Evolutionary conservation across 495 filamentous ascomycete genomes (phyloP).

Genomic region (Astrothelium macrocarpum): DNA sequence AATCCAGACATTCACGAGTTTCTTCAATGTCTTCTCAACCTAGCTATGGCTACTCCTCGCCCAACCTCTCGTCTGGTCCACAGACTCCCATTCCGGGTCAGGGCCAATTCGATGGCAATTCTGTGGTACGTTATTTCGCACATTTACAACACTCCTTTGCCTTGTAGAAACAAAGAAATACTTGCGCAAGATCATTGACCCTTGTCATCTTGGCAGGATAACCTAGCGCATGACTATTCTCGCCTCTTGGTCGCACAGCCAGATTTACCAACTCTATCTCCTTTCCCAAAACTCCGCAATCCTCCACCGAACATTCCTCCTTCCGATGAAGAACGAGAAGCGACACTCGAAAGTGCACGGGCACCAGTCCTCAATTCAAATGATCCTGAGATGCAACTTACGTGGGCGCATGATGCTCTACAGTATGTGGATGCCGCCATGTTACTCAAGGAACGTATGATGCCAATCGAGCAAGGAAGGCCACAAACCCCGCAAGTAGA

Average conservation of each 20-base stretch:
- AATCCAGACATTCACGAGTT: constrained; percentile 47
- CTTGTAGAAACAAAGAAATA: constrained; percentile 2
- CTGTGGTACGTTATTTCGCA: constrained; percentile 6
- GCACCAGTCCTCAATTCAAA: constrained; percentile 80
- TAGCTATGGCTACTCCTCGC: constrained; percentile 5
- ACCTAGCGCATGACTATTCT: constrained; percentile 23
- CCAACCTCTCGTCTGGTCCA: constrained; percentile 6
- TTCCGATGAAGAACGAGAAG: constrained; percentile 88
- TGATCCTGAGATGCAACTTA: constrained; percentile 91
- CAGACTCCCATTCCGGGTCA: constrained; percentile 2
- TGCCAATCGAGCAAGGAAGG: constrained; percentile 49
- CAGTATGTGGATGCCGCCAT: constrained; percentile 77
- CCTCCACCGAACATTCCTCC: constrained; percentile 84
- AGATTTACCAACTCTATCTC: constrained; percentile 65
- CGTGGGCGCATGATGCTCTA: constrained; percentile 89
- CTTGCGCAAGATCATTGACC: not conserved
- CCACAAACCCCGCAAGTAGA: constrained; percentile 75
- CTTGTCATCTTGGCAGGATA: not conserved
- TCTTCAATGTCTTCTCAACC: constrained; percentile 20
- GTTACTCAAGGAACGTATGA: constrained; percentile 55
- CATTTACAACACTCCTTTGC: constrained; percentile 17
- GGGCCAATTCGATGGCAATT: not conserved
- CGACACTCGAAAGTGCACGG: constrained; percentile 72
- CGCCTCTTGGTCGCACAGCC: constrained; percentile 1
- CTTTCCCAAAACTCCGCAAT: constrained; percentile 75